phyloP scores from a whole-genome alignment of 345 rosid species.

The Nephelium lappaceum region DNA sequence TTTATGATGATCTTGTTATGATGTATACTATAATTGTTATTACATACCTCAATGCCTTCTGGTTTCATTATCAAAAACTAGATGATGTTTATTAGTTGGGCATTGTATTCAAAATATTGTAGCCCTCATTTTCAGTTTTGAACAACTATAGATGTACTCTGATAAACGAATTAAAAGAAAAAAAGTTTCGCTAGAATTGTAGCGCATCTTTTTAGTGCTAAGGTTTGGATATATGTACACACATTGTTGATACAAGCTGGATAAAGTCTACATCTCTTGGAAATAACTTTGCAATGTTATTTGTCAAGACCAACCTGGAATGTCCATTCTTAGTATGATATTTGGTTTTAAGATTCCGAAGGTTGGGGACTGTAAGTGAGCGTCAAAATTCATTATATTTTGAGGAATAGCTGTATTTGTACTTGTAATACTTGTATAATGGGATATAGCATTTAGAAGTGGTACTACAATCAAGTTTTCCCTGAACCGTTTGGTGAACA shows the following conservation, averaged over 20 bases:
- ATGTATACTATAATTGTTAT: background rate
- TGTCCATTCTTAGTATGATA: background rate
- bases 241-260: background rate
- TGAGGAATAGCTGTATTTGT: background rate
- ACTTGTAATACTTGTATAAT: background rate
- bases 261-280: background rate
- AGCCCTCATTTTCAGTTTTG: background rate
- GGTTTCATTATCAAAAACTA: background rate
- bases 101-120: slow-evolving; percentile 9
- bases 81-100: background rate
- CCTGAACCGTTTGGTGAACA: background rate
- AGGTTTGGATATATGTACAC: background rate
- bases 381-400: background rate
- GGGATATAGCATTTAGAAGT: background rate
- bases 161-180: background rate
- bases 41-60: background rate
- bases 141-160: background rate
- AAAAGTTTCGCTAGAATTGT: background rate
- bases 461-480: background rate
- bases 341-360: background rate
- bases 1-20: background rate
- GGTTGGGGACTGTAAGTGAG: background rate
- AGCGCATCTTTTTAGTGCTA: background rate
- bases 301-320: background rate
- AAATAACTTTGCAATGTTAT: background rate